Evolutionary conservation across 2,329 filamentous ascomycete genomes (phyloP).

Genomic region (Chaetomiaceae sp.): DNA sequence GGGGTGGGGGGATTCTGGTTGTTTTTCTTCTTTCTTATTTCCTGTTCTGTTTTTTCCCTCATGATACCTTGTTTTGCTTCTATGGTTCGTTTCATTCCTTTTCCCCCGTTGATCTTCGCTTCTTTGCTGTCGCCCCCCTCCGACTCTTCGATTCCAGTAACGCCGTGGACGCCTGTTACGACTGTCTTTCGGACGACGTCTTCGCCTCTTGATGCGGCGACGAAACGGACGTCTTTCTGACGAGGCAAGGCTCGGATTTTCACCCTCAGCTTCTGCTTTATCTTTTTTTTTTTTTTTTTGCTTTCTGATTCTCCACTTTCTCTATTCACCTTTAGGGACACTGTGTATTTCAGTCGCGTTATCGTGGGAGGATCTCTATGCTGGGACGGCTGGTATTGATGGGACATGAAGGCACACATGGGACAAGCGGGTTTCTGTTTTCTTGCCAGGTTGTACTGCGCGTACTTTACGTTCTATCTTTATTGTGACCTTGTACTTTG

Average conservation of each 20-base stretch:
- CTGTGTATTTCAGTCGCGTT: not conserved
- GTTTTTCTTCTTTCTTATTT: not conserved
- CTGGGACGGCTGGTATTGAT: constrained; percentile 4
- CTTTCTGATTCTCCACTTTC: no score
- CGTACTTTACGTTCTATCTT: not conserved
- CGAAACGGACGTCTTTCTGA: no score
- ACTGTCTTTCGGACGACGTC: not conserved
- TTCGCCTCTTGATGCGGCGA: not conserved
- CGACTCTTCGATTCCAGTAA: not conserved
- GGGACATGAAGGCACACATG: not conserved
- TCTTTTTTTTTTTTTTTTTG: no score
- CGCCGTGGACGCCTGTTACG: not conserved
- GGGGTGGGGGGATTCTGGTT: not conserved
- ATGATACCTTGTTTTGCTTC: constrained; percentile 10
- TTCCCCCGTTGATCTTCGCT: constrained; percentile 3
- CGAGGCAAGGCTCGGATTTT: no score
- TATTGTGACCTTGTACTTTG: not conserved
- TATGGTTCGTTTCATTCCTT: not conserved
- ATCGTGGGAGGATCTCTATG: not conserved
- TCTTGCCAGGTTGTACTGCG: not conserved
- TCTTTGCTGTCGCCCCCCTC: not conserved
- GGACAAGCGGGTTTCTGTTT: not conserved
- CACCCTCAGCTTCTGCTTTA: no score
- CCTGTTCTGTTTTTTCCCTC: constrained; percentile 4
- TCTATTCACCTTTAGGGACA: no score